Base-by-base conservation (phyloP, 1,139 yeast species). In the Nakaseomyces bracarensis region DNA sequence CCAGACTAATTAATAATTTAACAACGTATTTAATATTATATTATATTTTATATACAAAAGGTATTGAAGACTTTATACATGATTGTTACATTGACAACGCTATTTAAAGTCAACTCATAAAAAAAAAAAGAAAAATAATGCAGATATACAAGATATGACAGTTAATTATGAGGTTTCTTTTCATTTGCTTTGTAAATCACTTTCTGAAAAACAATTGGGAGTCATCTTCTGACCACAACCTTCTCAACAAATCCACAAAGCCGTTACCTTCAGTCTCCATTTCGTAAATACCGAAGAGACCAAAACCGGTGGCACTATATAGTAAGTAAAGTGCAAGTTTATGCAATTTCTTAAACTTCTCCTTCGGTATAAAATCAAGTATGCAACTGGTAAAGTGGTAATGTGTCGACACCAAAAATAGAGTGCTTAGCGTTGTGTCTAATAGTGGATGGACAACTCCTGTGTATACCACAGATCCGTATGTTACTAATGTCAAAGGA, bases 361-460 rank as follows among this genome's bases (percentile, higher is more conserved):
- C 76, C 64, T 71, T 70, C 43, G 96, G 96, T 49, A 89, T 80
- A 66, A 87, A 87, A 65, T 89, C 96, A 47, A 79, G 76, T 58
- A 89, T 86, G 67, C 96, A 85, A 31, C 94, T 72, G 57, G 79
- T 79, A 66, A 89, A 75, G 0, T 96, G 97, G 44, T 79, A 72
- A 63, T 83, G 84, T 45, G 81, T 72, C 67, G 89, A 96, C 53
- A 77, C 71, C 50, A 89, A 66, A 39, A 85, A 63, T 22, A 79
- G 63, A 10, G 80, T 69, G 28, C 82, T 74, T 49, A 85, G 67
- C 3, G 78, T 60, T 5, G 93, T 75, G 63, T 89, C 97, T 26
- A 83, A 51, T 16, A 82, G 58, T 1, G 96, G 95, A 21, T 70
- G 59, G 42, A 79, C 67, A 9, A 79, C 75, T 1, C 53, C 50